These are phyloP conservation scores for Globisporangium sylvaticum DNA, from an alignment of 352 stramenopile genomes.

Conservation along the genomic window DNA sequence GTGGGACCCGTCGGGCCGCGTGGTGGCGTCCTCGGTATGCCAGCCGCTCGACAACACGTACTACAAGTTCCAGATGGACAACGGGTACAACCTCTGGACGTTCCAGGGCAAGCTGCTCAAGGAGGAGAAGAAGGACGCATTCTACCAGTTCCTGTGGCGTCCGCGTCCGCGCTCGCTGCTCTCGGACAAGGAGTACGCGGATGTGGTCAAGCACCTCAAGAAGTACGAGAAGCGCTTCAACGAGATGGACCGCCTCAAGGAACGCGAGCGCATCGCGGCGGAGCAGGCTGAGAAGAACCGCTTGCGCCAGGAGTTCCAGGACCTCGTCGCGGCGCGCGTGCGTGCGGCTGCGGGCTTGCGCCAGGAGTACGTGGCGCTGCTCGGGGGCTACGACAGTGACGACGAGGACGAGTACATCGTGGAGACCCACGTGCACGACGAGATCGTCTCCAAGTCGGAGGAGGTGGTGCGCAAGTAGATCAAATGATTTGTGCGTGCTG, in stretches of 20 bases:
- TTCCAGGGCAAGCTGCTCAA: conserved; percentile 96
- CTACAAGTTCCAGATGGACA: conserved; percentile 99
- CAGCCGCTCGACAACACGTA: conserved; percentile 94
- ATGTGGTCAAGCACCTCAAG: conserved; percentile 96
- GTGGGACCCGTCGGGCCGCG: conserved; percentile 96
- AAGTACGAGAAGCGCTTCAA: conserved; percentile 94
- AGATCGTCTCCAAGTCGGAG: conserved; percentile 63
- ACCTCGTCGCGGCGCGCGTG: conserved; percentile 50
- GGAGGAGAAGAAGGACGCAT: conserved; percentile 95
- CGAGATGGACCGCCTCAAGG: conserved; percentile 83
- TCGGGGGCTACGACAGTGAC: conserved; percentile 79
- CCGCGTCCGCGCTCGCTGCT: conserved; percentile 93
- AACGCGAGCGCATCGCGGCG: conserved; percentile 64
- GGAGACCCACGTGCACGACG: conserved; percentile 69
- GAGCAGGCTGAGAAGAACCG: conserved; percentile 71
- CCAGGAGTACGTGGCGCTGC: conserved; percentile 61
- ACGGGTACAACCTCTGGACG: conserved; percentile 97
- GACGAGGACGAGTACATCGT: conserved; percentile 84
- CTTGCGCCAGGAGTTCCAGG: conserved; percentile 65
- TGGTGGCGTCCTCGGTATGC: conserved; percentile 93
- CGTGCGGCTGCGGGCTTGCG: conserved; percentile 26
- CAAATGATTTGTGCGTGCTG: background rate
- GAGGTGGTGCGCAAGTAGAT: conserved; percentile 67
- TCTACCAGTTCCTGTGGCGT: conserved; percentile 93
- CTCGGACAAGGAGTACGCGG: conserved; percentile 89